Evolutionary conservation across 148 eudicot genomes (phyloP).

Genomic region (Fallopia convolvulus): DNA sequence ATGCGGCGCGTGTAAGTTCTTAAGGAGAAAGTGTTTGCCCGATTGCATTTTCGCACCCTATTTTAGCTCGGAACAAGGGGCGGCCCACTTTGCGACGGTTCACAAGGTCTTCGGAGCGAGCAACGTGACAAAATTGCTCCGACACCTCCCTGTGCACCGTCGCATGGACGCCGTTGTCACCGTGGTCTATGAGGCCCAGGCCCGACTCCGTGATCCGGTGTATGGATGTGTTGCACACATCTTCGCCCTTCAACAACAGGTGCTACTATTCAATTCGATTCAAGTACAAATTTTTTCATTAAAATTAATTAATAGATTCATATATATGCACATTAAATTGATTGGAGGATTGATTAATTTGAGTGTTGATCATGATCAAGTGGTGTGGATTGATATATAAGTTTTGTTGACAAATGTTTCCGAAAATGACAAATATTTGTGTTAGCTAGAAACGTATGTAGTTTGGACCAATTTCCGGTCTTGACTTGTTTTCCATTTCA

Average conservation of each 20-base stretch:
- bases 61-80: conserved; percentile 47
- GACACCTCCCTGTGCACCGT: conserved; percentile 32
- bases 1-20: conserved; percentile 61
- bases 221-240: conserved; percentile 58
- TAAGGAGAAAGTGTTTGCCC: conserved; percentile 36
- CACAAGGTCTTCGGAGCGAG: conserved; percentile 66
- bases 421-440: neutral
- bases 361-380: neutral
- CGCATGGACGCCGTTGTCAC: conserved; percentile 46
- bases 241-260: conserved; percentile 27
- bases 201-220: conserved; percentile 47
- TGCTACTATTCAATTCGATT: neutral
- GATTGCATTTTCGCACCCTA: conserved; percentile 55
- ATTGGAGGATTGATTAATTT: neutral
- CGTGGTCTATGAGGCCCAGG: conserved; percentile 51
- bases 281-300: no score
- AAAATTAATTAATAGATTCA: neutral
- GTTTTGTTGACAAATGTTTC: neutral
- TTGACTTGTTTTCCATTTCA: neutral
- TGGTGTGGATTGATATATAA: neutral
- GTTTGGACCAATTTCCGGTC: neutral
- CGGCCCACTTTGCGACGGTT: conserved; percentile 46
- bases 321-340: neutral
- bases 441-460: neutral
- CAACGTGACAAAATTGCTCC: conserved; percentile 42